A percentile compares a stretch with the other conserved stretches of the same genome.
Evolutionary conservation across 768 basidiomycete species (phyloP).

Genomic region (Kwoniella sp.): DNA sequence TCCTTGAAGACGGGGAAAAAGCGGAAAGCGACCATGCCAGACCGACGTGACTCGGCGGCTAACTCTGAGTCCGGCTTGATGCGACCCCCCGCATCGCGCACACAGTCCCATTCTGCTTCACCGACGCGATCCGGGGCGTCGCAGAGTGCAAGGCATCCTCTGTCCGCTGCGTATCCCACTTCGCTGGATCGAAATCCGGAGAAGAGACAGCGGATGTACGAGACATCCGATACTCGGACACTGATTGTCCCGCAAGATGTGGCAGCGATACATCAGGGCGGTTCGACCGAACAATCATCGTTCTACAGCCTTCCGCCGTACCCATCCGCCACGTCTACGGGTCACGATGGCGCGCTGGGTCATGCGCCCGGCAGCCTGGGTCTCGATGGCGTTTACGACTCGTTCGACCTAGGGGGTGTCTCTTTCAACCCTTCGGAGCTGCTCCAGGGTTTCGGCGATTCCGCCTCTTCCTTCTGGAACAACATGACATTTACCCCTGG

Average conservation of each 20-base stretch:
- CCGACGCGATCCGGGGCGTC: slow-evolving; percentile 1
- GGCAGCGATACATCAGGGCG: too few species aligned
- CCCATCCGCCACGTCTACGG: too few species aligned
- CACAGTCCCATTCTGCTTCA: slow-evolving; percentile 2
- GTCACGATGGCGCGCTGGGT: too few species aligned
- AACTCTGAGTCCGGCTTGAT: slow-evolving; percentile 1
- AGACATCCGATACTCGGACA: slow-evolving; percentile 39
- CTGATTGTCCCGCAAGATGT: slow-evolving; percentile 2
- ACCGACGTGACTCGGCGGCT: not conserved
- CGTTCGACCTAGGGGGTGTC: slow-evolving; percentile 40
- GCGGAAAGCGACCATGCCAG: slow-evolving; percentile 13
- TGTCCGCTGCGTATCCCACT: not conserved
- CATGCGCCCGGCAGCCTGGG: too few species aligned
- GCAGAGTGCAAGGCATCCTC: not conserved
- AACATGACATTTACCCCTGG: slow-evolving; percentile 14
- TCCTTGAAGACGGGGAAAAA: slow-evolving; percentile 2
- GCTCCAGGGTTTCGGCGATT: slow-evolving; percentile 36
- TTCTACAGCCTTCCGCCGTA: too few species aligned
- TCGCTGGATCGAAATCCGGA: not conserved
- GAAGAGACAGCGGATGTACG: slow-evolving; percentile 23
- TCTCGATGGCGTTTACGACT: slow-evolving; percentile 3
- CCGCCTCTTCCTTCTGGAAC: slow-evolving; percentile 28
- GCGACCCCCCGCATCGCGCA: slow-evolving; percentile 4
- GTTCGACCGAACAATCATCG: too few species aligned
- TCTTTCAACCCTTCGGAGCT: slow-evolving; percentile 41